Conservation (phyloP, 2,329 filamentous ascomycete species). For the Pestalotiopsis sp. region DNA sequence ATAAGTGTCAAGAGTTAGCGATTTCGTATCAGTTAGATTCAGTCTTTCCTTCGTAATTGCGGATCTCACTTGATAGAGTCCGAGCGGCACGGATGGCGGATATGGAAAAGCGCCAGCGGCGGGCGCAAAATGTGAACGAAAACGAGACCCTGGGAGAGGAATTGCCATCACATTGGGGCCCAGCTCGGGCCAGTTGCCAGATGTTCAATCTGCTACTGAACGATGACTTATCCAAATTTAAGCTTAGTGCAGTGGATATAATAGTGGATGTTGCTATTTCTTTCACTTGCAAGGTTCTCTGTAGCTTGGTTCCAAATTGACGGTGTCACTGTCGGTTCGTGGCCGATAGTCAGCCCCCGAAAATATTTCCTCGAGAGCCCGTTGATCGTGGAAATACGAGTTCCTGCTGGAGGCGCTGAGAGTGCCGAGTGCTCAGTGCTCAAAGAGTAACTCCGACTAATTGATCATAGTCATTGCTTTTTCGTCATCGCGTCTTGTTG, state of each 20-base stretch:
- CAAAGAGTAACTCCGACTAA: not conserved
- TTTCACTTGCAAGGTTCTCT: not conserved
- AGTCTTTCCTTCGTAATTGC: not conserved
- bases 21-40: not conserved
- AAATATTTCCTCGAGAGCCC: not conserved
- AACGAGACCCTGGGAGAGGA: not conserved
- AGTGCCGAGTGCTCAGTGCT: too few relatives aligned
- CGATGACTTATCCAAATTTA: not conserved
- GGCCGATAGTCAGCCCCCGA: not conserved
- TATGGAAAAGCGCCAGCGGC: not conserved
- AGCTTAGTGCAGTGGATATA: not conserved
- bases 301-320: not conserved
- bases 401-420: not conserved
- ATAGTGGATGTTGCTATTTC: not conserved
- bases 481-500: not conserved
- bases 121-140: not conserved
- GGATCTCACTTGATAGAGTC: not conserved
- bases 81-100: not conserved
- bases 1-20: not conserved
- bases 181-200: not conserved
- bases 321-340: not conserved
- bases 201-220: not conserved
- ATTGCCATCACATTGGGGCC: not conserved
- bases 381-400: not conserved
- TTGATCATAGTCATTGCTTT: not conserved